Percentiles rank a stretch among this genome's conserved stretches.
Conservation (phyloP, 208 protist species). For the Trypanosoma theileri region DNA sequence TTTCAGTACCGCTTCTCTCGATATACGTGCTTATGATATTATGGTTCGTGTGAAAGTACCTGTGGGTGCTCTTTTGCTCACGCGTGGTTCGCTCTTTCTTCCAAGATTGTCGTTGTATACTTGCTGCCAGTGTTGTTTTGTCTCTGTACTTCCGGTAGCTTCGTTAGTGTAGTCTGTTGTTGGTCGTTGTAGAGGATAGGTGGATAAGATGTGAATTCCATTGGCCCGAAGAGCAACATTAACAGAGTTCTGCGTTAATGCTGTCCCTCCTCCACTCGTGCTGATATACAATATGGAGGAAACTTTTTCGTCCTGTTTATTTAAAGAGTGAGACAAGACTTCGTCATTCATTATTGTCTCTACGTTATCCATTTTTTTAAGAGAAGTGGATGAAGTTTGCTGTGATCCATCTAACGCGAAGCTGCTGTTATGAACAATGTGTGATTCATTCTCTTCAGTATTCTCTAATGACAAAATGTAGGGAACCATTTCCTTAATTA, state of each 20-base stretch:
- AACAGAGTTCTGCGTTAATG: neutral
- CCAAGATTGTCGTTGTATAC: constrained; percentile 10
- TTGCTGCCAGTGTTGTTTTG: neutral
- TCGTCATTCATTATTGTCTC: neutral
- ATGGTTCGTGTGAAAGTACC: neutral
- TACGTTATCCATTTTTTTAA: no score
- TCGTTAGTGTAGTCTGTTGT: neutral
- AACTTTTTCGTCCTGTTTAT: neutral
- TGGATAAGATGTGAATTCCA: constrained; percentile 14
- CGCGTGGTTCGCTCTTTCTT: constrained; percentile 6
- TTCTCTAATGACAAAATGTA: no score
- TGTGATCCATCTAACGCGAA: no score
- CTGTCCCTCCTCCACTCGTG: neutral
- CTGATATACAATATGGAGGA: neutral
- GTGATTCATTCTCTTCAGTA: no score
- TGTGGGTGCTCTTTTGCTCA: neutral
- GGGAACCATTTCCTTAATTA: no score
- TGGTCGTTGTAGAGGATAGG: constrained; percentile 1
- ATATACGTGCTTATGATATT: no score
- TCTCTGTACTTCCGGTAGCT: neutral
- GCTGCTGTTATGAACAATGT: no score
- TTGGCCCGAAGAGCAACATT: neutral
- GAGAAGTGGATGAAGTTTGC: no score
- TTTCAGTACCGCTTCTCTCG: neutral
- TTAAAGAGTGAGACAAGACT: neutral